phyloP scores from a whole-genome alignment of 2,329 filamentous ascomycete genomes.

The Trichoderma breve region DNA sequence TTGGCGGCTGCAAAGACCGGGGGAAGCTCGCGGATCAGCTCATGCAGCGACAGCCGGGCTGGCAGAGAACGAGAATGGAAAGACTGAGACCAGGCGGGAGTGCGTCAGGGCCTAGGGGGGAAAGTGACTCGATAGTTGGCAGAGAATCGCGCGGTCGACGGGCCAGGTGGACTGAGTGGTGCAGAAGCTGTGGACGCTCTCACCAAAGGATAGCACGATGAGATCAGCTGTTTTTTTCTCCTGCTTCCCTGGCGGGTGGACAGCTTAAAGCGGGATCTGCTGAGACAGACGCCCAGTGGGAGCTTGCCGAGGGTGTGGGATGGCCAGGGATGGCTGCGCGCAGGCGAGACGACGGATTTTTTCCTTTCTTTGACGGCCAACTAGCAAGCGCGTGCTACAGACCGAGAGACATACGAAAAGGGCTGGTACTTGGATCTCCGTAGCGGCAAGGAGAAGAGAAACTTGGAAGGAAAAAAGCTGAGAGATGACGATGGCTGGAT shows the following conservation, averaged over 20 bases:
- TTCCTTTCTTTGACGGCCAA: neutral
- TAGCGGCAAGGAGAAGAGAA: neutral
- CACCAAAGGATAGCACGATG: conserved; percentile 10
- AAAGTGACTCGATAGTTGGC: conserved; percentile 14
- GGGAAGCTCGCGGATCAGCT: conserved; percentile 16
- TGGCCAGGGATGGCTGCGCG: conserved; percentile 5
- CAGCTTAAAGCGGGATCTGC: conserved; percentile 15
- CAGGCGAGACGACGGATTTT: neutral
- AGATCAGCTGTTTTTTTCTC: conserved; percentile 19
- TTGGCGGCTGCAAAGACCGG: conserved; percentile 13
- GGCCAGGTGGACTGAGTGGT: conserved; percentile 15
- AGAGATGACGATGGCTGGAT: conserved; percentile 2
- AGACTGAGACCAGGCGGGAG: conserved; percentile 13
- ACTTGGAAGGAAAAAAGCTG: neutral
- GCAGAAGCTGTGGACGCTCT: conserved; percentile 15
- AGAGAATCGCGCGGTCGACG: conserved; percentile 13
- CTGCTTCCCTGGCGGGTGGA: neutral
- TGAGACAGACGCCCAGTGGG: conserved; percentile 14
- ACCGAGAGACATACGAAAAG: neutral
- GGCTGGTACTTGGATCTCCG: neutral
- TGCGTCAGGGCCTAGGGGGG: conserved; percentile 12
- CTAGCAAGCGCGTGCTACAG: neutral
- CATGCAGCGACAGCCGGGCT: conserved; percentile 17
- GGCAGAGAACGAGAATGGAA: neutral
- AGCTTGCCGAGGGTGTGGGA: conserved; percentile 13